Evolutionary conservation across 2,329 filamentous ascomycete species (phyloP).

Genomic region (Calonectria pseudoreteaudii): DNA sequence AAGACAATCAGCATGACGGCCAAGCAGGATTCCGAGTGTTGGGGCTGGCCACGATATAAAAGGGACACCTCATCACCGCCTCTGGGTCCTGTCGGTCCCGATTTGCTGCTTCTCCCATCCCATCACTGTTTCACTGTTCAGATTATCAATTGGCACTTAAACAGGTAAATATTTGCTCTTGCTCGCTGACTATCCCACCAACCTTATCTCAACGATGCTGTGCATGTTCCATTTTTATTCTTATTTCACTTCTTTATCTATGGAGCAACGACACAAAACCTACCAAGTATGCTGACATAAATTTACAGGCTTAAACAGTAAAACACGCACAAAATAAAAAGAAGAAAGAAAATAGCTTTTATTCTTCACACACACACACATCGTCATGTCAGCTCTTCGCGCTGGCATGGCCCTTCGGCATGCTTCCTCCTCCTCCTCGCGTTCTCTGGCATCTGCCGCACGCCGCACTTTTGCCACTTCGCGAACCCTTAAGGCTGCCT

Average conservation of each 20-base stretch:
- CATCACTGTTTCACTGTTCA: not conserved
- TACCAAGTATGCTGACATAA: not conserved
- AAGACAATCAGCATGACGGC: not conserved
- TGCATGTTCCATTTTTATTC: not conserved
- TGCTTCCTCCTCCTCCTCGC: constrained; percentile 29
- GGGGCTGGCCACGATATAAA: constrained; percentile 2
- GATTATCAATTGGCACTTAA: not conserved
- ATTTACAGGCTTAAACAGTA: not conserved
- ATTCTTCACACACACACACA: not conserved
- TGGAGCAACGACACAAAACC: not conserved
- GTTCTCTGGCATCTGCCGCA: constrained; percentile 27
- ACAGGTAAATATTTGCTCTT: not conserved
- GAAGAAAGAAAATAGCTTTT: not conserved
- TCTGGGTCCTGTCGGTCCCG: not conserved
- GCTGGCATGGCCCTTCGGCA: constrained; percentile 42
- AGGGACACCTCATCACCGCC: not conserved
- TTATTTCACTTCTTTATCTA: not conserved
- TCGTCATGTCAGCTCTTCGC: constrained; percentile 46
- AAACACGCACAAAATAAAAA: not conserved
- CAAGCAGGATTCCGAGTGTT: not conserved
- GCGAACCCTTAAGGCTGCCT: constrained; percentile 42
- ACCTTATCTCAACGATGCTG: not conserved
- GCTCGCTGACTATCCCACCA: not conserved
- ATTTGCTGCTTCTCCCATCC: not conserved
- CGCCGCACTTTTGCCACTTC: constrained; percentile 41